Base-by-base conservation (phyloP, 768 basidiomycete genomes). In the Coprinopsis cinerea region DNA sequence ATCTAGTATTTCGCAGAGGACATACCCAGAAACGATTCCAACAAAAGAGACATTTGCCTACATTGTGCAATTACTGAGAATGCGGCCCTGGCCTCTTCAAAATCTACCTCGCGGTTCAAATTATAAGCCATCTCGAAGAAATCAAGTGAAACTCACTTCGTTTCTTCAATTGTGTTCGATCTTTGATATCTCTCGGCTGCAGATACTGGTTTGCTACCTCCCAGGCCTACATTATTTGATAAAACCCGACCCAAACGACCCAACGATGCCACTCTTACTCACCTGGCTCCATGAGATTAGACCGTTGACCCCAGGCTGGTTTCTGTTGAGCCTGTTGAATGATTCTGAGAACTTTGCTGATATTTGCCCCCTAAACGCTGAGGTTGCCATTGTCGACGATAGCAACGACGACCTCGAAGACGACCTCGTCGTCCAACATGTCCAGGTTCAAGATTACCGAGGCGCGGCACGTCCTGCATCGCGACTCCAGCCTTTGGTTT, bases 21-120 rank as follows among this genome's bases (percentile, higher is more conserved):
- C 80, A 46, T 46, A 87, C 88, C 83, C 23, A 89, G 73, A 59
- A 86, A 89, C 10, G 74, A 76, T 58, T 91, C 88, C 20, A 88
- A 64, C 50, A 88, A 67, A 43, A 77, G 74, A 9, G 82, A 77
- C 15, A 88, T 63, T 64, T 80, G 76, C 54, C 79, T 74, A 44
- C 76, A 74, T 53, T 75, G 74, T 52, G 76, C 78, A 27, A 90
- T 68, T 5, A 76, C 55, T 30, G 74, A 77, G 54, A 88, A 80
- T 10, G 85, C 82, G 13, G 66, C 67, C 39, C 74, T 71, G 4
- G 85, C 72, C 30, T 65, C 62, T 22, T 69, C 68, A 59, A 76
- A 47, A 20, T 58, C 54, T 55, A 47, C 37, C 44, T 53, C 53
- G 25, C 15, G 44, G 15, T n/a, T 20, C 14, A 18, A 18, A 28